phyloP scores from a whole-genome alignment of 2,329 filamentous ascomycete species.

The Madurella fahalii region DNA sequence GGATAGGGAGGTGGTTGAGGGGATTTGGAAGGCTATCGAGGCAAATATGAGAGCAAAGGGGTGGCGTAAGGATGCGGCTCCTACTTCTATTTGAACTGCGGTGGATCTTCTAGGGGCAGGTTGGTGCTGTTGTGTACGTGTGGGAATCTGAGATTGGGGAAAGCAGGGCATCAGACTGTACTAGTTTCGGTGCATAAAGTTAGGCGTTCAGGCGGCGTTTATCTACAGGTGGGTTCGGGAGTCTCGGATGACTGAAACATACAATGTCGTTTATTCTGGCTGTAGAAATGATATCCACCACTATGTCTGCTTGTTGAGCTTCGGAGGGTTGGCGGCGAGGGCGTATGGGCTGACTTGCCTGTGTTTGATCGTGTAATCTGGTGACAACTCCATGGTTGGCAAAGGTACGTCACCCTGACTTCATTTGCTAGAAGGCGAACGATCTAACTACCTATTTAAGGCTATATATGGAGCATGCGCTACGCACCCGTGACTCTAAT shows the following conservation, averaged over 20 bases:
- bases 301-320: too few relatives aligned
- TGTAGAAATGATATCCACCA: too few relatives aligned
- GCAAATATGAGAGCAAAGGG: conserved; percentile 79
- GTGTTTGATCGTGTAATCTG: too few relatives aligned
- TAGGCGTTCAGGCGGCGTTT: neutral
- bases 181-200: neutral
- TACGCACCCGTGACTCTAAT: too few relatives aligned
- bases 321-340: too few relatives aligned
- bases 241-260: neutral
- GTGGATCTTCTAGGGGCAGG: neutral
- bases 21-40: conserved; percentile 88
- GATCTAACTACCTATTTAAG: too few relatives aligned
- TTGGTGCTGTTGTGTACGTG: neutral
- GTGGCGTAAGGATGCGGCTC: conserved; percentile 71
- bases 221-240: neutral
- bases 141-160: neutral
- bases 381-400: too few relatives aligned
- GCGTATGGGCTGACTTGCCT: too few relatives aligned
- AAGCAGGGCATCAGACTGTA: neutral
- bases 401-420: too few relatives aligned
- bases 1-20: conserved; percentile 88
- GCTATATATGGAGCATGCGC: too few relatives aligned
- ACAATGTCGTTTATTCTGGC: too few relatives aligned
- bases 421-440: too few relatives aligned
- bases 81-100: conserved; percentile 42